Conservation (phyloP, 768 basidiomycete genomes). For the Rubroboletus satanas region DNA sequence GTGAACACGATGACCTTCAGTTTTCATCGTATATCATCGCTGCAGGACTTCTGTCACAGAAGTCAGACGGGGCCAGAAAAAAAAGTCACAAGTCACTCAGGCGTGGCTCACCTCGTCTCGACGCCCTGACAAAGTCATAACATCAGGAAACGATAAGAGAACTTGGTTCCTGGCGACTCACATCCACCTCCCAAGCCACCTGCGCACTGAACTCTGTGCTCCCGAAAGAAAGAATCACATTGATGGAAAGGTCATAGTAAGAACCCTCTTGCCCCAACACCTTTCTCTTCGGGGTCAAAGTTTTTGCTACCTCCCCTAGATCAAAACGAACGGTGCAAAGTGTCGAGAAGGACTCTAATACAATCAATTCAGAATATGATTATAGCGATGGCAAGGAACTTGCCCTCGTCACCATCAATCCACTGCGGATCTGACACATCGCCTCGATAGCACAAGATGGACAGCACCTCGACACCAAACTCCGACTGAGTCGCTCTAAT, state of each 20-base stretch:
- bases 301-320: not conserved
- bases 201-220: conserved; percentile 26
- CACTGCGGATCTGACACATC: conserved; percentile 4
- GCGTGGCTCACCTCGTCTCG: conserved; percentile 5
- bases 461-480: not conserved
- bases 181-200: conserved; percentile 10
- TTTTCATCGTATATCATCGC: conserved; percentile 3
- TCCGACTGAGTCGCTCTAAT: not conserved
- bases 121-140: conserved; percentile 1
- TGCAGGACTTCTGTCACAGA: not conserved
- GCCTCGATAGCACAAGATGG: conserved; percentile 16
- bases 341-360: conserved; percentile 9
- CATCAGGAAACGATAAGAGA: not conserved
- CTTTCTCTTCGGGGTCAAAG: not conserved
- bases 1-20: not conserved
- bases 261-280: not conserved
- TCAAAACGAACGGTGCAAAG: conserved; percentile 11
- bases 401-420: conserved; percentile 6
- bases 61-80: not conserved
- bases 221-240: conserved; percentile 16
- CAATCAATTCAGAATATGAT: not conserved
- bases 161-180: not conserved
- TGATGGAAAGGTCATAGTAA: conserved; percentile 5
- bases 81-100: too few species aligned
- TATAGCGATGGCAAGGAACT: not conserved